These are phyloP conservation scores for Lactarius akahatsu DNA, from an alignment of 768 basidiomycete genomes.

Conservation along the genomic window DNA sequence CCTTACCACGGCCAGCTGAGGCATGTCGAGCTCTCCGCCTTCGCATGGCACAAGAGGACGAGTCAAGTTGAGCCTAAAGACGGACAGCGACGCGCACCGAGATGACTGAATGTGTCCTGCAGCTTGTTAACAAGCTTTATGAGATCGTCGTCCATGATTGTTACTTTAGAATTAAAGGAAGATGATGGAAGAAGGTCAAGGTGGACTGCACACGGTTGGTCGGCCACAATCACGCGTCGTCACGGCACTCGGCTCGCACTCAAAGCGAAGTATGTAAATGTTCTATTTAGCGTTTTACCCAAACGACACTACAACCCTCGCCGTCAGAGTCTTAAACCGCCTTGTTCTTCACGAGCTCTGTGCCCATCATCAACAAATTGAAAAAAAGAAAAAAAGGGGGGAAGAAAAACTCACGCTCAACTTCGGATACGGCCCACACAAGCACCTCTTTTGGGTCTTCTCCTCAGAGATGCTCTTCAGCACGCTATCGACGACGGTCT, in stretches of 20 bases:
- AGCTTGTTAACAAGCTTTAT: constrained; percentile 94
- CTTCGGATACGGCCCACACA: constrained; percentile 73
- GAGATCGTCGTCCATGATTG: constrained; percentile 86
- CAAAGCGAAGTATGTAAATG: constrained; percentile 19
- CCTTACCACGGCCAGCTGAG: constrained; percentile 82
- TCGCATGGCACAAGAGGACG: constrained; percentile 14
- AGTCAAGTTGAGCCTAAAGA: constrained; percentile 20
- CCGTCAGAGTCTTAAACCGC: constrained; percentile 58
- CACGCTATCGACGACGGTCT: constrained; percentile 86
- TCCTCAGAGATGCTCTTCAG: constrained; percentile 79
- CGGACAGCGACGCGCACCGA: constrained; percentile 55
- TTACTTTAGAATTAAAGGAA: not conserved
- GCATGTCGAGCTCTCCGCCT: constrained; percentile 93
- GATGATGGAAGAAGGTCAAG: not conserved
- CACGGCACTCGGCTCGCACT: constrained; percentile 18
- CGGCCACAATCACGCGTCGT: too few species aligned
- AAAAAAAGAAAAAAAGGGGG: not conserved
- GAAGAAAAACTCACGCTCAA: constrained; percentile 77
- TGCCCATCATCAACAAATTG: constrained; percentile 8
- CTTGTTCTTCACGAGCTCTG: constrained; percentile 91
- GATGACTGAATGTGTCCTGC: constrained; percentile 88
- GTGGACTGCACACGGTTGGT: too few species aligned
- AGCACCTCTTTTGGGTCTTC: constrained; percentile 85
- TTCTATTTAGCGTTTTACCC: constrained; percentile 24
- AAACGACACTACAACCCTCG: not conserved